Evolutionary conservation across 495 filamentous ascomycete species (phyloP).

Genomic region (Penicillium verhagenii): DNA sequence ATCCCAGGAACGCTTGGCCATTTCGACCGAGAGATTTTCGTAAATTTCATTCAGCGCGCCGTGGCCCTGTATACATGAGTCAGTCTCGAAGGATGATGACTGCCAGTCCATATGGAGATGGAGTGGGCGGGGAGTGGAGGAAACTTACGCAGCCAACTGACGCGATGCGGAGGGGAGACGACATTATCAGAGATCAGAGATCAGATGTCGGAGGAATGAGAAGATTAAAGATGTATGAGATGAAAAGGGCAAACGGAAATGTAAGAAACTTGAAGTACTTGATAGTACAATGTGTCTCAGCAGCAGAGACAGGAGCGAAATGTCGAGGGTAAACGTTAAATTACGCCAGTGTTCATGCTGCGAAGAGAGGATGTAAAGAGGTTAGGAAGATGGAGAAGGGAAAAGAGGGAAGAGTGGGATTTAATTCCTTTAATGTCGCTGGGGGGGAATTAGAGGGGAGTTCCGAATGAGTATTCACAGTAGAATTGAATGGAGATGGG

Average conservation of each 20-base stretch:
- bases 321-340: background rate
- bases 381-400: background rate
- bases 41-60: conserved; percentile 91
- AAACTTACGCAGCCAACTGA: conserved; percentile 18
- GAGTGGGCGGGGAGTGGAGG: background rate
- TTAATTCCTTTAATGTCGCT: too few species aligned
- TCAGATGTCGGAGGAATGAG: background rate
- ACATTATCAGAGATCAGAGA: background rate
- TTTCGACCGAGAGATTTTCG: conserved; percentile 62
- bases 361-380: background rate
- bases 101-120: background rate
- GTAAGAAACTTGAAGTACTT: background rate
- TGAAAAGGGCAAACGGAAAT: background rate
- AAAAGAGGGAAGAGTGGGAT: background rate
- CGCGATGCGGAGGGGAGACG: conserved; percentile 9
- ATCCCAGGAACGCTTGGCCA: conserved; percentile 66
- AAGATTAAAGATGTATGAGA: background rate
- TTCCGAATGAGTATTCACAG: background rate
- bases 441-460: background rate
- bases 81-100: background rate
- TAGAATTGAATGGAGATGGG: background rate
- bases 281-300: too few species aligned
- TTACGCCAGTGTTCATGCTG: background rate
- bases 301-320: background rate
- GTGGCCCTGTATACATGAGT: conserved; percentile 62